Evolutionary conservation across 2,329 filamentous ascomycete species (phyloP).

Genomic region (Xylaria sp.): DNA sequence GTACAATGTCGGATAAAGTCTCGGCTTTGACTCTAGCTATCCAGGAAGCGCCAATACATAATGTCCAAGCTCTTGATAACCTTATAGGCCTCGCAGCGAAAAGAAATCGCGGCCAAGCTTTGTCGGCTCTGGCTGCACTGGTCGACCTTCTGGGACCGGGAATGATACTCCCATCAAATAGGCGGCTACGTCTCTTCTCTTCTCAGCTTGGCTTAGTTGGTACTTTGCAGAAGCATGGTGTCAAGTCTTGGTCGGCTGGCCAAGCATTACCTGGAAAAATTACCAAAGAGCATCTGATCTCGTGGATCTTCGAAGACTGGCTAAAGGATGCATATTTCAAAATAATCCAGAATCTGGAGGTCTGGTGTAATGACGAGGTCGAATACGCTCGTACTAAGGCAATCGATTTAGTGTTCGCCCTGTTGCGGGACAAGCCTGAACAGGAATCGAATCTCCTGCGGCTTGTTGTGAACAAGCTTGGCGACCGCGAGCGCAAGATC

Average conservation of each 20-base stretch:
- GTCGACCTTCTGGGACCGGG: conserved; percentile 94
- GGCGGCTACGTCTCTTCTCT: conserved; percentile 78
- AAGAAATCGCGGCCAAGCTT: conserved; percentile 87
- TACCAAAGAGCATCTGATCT: conserved; percentile 75
- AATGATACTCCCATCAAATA: conserved; percentile 77
- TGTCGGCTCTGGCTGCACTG: conserved; percentile 88
- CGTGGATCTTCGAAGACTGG: conserved; percentile 95
- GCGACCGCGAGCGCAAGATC: conserved; percentile 94
- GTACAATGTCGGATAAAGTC: conserved; percentile 94
- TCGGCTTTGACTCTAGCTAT: conserved; percentile 92
- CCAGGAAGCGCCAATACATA: conserved; percentile 95
- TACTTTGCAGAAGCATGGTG: conserved; percentile 65
- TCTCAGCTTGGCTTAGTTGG: conserved; percentile 77
- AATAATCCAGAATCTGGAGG: conserved; percentile 85
- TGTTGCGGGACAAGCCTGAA: conserved; percentile 94
- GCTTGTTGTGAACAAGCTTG: conserved; percentile 92
- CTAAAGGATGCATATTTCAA: conserved; percentile 93
- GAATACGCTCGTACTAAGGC: conserved; percentile 88
- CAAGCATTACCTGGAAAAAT: conserved; percentile 74
- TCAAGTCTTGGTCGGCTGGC: conserved; percentile 65
- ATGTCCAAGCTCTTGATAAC: conserved; percentile 83
- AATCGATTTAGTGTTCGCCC: conserved; percentile 86
- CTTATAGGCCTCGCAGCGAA: conserved; percentile 85
- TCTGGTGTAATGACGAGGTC: conserved; percentile 93
- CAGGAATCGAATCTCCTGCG: conserved; percentile 93